phyloP scores from a whole-genome alignment of 2,329 filamentous ascomycete genomes.

The Colletotrichum gloeosporioides region DNA sequence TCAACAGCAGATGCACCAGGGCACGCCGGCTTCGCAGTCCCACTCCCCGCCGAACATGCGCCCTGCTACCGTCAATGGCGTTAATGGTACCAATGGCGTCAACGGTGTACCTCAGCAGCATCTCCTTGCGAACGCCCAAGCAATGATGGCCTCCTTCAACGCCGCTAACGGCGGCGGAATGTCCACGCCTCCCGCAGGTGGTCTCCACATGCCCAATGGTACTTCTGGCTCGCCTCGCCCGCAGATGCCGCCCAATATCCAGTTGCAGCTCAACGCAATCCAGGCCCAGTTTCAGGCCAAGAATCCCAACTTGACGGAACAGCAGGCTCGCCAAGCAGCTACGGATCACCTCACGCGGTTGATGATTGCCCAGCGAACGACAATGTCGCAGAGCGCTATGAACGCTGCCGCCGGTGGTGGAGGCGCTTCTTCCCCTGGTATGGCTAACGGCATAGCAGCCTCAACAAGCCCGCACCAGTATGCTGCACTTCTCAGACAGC shows the following conservation, averaged over 20 bases:
- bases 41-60: conserved; percentile 49
- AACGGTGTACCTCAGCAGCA: conserved; percentile 57
- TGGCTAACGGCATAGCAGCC: conserved; percentile 53
- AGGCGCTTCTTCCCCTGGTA: conserved; percentile 35
- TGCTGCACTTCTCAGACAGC: conserved; percentile 61
- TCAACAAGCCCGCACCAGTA: conserved; percentile 64
- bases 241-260: conserved; percentile 52
- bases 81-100: conserved; percentile 45
- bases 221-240: conserved; percentile 51
- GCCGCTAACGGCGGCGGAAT: conserved; percentile 47
- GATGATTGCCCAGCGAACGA: conserved; percentile 52
- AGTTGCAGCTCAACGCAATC: conserved; percentile 55
- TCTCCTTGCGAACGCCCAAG: conserved; percentile 58
- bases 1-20: conserved; percentile 30
- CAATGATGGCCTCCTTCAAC: conserved; percentile 57
- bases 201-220: conserved; percentile 52
- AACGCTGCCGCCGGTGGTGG: conserved; percentile 58
- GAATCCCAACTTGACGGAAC: conserved; percentile 55
- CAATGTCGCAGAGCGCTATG: conserved; percentile 55
- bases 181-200: conserved; percentile 47
- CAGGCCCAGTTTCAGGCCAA: conserved; percentile 58
- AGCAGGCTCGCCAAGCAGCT: conserved; percentile 56
- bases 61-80: conserved; percentile 30
- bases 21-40: conserved; percentile 34
- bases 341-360: conserved; percentile 53